Evolutionary conservation across 1,284 basidiomycete species (phyloP).

Genomic region (Cutaneotrichosporon mucoides): DNA sequence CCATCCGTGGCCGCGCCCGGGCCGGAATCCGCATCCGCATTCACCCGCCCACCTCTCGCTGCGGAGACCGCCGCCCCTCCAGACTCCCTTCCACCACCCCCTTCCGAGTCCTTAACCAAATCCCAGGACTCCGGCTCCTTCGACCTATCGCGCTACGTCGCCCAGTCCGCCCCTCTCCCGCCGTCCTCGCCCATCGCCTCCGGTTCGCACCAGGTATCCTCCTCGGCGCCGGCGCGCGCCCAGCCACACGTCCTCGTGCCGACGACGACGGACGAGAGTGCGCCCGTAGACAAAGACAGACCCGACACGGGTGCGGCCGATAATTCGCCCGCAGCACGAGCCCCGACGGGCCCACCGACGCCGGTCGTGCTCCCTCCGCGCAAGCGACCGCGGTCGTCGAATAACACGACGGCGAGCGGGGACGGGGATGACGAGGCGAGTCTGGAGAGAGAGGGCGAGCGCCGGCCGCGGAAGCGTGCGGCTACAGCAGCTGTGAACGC

Average conservation of each 20-base stretch:
- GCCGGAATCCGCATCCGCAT: no score
- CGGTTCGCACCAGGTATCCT: not conserved
- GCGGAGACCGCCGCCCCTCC: not conserved
- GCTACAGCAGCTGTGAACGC: no score
- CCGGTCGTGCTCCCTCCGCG: not conserved
- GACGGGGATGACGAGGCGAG: conserved; percentile 10
- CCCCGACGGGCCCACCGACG: not conserved
- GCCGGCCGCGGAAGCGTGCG: no score
- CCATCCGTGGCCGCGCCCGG: no score
- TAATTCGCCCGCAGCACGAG: no score
- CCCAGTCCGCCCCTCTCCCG: not conserved
- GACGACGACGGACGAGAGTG: conserved; percentile 15
- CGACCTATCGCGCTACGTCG: conserved; percentile 4
- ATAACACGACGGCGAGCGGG: not conserved
- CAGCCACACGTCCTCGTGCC: conserved; percentile 6
- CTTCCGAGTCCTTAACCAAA: conserved; percentile 8
- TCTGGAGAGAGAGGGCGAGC: not conserved
- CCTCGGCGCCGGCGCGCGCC: not conserved
- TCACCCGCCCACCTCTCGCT: not conserved
- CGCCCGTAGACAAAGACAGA: not conserved
- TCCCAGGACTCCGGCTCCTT: conserved; percentile 16
- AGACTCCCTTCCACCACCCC: not conserved
- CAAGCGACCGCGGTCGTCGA: conserved; percentile 5
- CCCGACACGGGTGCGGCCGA: not conserved
- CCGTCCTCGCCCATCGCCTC: not conserved